Evolutionary conservation across 768 basidiomycete genomes (phyloP).

Genomic region (Coprinopsis cinerea): DNA sequence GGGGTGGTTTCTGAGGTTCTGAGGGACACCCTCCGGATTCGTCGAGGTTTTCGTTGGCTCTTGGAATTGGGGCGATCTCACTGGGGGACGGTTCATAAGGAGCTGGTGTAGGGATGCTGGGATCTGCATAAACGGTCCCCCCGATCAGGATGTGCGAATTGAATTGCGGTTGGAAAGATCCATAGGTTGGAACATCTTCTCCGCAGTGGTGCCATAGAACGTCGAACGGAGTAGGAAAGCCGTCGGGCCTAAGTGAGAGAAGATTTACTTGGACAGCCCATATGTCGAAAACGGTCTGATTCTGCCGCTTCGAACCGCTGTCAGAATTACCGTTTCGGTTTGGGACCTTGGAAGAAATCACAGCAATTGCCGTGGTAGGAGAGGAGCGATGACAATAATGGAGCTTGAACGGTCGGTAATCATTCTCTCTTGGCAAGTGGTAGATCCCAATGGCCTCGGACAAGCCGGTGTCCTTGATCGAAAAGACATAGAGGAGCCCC

Average conservation of each 20-base stretch:
- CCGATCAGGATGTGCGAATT: constrained; percentile 53
- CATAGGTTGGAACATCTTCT: constrained; percentile 60
- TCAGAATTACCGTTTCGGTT: constrained; percentile 12
- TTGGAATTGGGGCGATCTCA: constrained; percentile 67
- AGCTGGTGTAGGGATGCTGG: constrained; percentile 25
- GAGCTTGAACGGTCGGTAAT: constrained; percentile 38
- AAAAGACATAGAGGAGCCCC: constrained; percentile 60
- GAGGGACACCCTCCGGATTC: constrained; percentile 15
- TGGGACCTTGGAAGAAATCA: constrained; percentile 51
- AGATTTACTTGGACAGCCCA: constrained; percentile 54
- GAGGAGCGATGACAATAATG: constrained; percentile 34
- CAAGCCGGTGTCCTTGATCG: constrained; percentile 30
- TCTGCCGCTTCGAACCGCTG: constrained; percentile 19
- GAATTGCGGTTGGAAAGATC: constrained; percentile 39
- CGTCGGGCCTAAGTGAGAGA: constrained; percentile 26
- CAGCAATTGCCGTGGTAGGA: constrained; percentile 34
- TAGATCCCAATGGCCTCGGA: constrained; percentile 48
- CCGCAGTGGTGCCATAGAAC: constrained; percentile 69
- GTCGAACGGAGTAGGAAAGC: constrained; percentile 34
- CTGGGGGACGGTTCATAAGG: constrained; percentile 55
- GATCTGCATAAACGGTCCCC: constrained; percentile 46
- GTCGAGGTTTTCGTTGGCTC: constrained; percentile 52
- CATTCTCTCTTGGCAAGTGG: constrained; percentile 32
- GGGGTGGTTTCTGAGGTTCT: constrained; percentile 52
- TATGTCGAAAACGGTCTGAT: constrained; percentile 50